phyloP scores from a whole-genome alignment of 106 monocot species.

The Phalaenopsis equestris region DNA sequence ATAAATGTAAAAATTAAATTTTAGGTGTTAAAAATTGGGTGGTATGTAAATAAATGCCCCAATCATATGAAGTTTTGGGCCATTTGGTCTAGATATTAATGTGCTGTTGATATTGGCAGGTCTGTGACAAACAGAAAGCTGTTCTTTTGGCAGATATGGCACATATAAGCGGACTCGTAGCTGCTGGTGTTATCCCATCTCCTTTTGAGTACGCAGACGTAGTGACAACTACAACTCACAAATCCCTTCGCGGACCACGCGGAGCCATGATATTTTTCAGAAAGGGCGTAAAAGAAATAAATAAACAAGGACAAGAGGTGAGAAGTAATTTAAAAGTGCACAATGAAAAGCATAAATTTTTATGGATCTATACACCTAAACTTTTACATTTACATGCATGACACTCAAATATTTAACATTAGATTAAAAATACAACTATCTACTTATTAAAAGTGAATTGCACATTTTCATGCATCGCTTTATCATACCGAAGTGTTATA shows the following conservation, averaged over 20 bases:
- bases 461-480: too few relatives aligned
- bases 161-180: constrained; percentile 97
- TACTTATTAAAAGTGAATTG: too few relatives aligned
- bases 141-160: constrained; percentile 98
- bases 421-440: too few relatives aligned
- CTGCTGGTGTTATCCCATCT: constrained; percentile 92
- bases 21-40: too few relatives aligned
- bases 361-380: not conserved
- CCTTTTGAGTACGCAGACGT: constrained; percentile 98
- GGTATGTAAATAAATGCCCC: too few relatives aligned
- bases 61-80: not conserved
- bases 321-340: not conserved
- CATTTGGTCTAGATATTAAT: not conserved
- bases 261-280: constrained; percentile 99
- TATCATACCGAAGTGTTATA: too few relatives aligned
- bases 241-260: constrained; percentile 97
- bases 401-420: too few relatives aligned
- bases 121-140: constrained; percentile 95
- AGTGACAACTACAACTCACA: constrained; percentile 97
- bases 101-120: constrained; percentile 27
- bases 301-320: constrained; percentile 90
- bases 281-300: constrained; percentile 87
- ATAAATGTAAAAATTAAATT: too few relatives aligned
- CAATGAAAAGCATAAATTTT: not conserved
- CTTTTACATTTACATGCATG: too few relatives aligned